Evolutionary conservation across 176 grass and related monocot species (phyloP), one percentile per base, ranked within the genome.

Genomic region (Pontederia paniculata): DNA sequence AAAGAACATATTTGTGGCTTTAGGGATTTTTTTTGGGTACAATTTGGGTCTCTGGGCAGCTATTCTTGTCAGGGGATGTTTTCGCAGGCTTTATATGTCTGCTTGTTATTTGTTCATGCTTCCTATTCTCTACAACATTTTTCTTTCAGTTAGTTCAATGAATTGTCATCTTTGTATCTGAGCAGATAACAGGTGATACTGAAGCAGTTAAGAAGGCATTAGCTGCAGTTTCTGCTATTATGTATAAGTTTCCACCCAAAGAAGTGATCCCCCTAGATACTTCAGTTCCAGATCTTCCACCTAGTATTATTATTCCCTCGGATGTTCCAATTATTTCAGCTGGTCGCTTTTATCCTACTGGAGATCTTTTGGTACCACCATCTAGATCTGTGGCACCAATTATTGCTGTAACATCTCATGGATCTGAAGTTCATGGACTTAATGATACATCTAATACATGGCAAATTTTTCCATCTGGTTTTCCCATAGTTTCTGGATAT

Each of bases 221-320:
- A 58, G 77, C 81, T 67, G 75, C 78, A 31, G 60, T 93, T 71
- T 98, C 94, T 68, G 66, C 87, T 55, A 84, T 98, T 48, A 82
- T 98, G 62, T 98, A 81, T 75, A 98, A 93, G 31, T 80, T 76
- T 49, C 66, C 75, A 69, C 75, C 94, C 22, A 98, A 85, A 66
- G 94, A 98, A 77, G 80, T 58, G 13, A 93, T 98, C 59, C 63
- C 83, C 66, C 80, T 98, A 42, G 83, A 98, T 67, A 78, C 80
- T 79, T 80, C 87, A 62, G 60, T 88, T 74, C 46, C 74, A 61
- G 87, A 91, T 45, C 65, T 66, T 69, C 60, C 69, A 69, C 69
- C 86, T 59, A 81, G 63, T 63, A 93, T 93, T 71, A 76, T 98
- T 74, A 71, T 93, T 71, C 87, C 87, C 54, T 88, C 94, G 50